Evolutionary conservation across 2,329 filamentous ascomycete genomes (phyloP).

Genomic region (Epichloe gansuensis): DNA sequence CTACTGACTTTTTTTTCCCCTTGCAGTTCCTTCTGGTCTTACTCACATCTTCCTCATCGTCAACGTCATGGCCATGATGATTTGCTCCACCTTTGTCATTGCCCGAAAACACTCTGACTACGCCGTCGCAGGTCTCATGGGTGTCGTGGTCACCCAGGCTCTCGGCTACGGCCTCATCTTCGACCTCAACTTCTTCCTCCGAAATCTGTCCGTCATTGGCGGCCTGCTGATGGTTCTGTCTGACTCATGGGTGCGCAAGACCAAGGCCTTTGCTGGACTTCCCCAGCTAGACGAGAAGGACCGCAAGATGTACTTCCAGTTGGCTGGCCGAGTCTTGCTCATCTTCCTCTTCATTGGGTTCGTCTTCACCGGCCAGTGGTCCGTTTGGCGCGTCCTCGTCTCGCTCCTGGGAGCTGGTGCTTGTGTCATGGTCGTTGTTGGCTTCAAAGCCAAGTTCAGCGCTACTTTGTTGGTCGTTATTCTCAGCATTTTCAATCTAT

Average conservation of each 20-base stretch:
- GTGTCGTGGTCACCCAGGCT: conserved; percentile 83
- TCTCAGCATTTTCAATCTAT: conserved; percentile 87
- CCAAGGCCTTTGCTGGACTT: conserved; percentile 87
- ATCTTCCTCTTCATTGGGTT: conserved; percentile 98
- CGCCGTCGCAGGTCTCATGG: conserved; percentile 80
- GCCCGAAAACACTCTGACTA: conserved; percentile 85
- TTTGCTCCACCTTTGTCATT: conserved; percentile 78
- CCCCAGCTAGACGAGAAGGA: conserved; percentile 97
- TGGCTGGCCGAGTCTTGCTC: conserved; percentile 84
- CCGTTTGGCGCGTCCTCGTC: conserved; percentile 73
- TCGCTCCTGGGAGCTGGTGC: conserved; percentile 77
- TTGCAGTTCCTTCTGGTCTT: conserved; percentile 67
- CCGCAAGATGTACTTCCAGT: conserved; percentile 99
- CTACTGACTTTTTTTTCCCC: background rate
- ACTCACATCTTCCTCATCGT: conserved; percentile 86
- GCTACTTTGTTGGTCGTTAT: conserved; percentile 91
- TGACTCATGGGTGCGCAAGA: conserved; percentile 96
- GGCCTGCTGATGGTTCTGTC: conserved; percentile 96
- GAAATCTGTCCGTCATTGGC: conserved; percentile 94
- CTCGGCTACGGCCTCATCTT: conserved; percentile 97
- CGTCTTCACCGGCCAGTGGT: conserved; percentile 91
- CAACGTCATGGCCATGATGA: conserved; percentile 81
- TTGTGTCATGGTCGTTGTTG: conserved; percentile 96
- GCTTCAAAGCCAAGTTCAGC: conserved; percentile 99
- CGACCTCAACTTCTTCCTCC: conserved; percentile 99